Evolutionary conservation across 2,329 filamentous ascomycete genomes (phyloP), one percentile per base, ranked within the genome.

Genomic region (Teratosphaeria viscida): DNA sequence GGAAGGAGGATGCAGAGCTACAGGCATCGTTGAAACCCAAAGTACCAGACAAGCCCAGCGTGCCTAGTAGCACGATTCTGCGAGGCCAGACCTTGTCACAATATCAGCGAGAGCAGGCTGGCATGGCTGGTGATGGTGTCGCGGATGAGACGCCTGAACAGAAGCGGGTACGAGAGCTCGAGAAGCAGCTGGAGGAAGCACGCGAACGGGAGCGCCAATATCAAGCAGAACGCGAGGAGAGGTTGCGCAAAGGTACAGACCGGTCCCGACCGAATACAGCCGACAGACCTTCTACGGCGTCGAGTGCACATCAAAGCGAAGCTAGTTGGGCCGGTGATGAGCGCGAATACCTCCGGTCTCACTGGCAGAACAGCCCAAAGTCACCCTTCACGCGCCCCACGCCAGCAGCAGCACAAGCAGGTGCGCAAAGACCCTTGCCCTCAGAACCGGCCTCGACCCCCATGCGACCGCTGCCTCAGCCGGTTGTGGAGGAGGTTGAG

Each of bases 41-140:
- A 88, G 87, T 55, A 79, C 80, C 66, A 79, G 82, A 60, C 77
- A 62, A 86, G 83, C 68, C 69, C 32, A 60, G 65, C 47, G 64
- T 69, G 54, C 61, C 66, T 29, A 68, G 66, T 34, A 65, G 62
- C 66, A 79, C 81, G 43, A 83, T 86, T 62, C 78, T 96, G 26
- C 87, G 86, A 61, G 91, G 91, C 2, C 91, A 96, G 70, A 92
- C 87, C 67, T 81, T 95, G 56, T 92, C 89, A 69, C 88, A 96
- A 70, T 95, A 96, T 71, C 87, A 90, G 71, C 85, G 86, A 23
- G 86, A 90, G 65, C 85, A 88, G 70, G 49, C 12, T 26, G 27
- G 27, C 8, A 26, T 29, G 32, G 73, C 68, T 8, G 67, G 65
- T 56, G 70, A 58, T 65, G 67, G 59, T 69, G 66, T 68, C 66